Percentiles rank a stretch among this genome's conserved stretches.
These are phyloP conservation scores for Vigna unguiculata DNA, from an alignment of 306 rosid species.

Conservation along the genomic window DNA sequence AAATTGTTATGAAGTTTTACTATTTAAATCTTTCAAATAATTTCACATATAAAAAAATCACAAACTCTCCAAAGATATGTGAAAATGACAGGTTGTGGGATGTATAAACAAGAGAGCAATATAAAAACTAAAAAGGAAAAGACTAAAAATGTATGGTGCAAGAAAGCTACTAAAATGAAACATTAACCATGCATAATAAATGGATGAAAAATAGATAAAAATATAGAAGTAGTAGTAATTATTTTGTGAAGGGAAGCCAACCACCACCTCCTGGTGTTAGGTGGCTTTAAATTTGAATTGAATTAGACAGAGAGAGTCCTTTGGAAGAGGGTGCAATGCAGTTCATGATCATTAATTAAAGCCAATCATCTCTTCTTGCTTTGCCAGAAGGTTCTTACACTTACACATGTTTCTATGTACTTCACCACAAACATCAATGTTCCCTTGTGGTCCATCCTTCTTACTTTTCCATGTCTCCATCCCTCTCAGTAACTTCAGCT, in stretches of 20 bases:
- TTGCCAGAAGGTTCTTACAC: background rate
- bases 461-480: background rate
- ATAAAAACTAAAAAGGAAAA: background rate
- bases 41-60: no score
- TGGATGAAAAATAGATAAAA: background rate
- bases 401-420: background rate
- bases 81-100: background rate
- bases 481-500: background rate
- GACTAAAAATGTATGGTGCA: background rate
- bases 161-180: background rate
- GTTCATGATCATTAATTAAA: background rate
- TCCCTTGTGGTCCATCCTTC: background rate
- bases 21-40: no score
- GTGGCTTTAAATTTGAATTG: slow-evolving; percentile 38
- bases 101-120: background rate
- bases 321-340: slow-evolving; percentile 5
- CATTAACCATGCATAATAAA: background rate
- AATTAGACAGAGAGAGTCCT: slow-evolving; percentile 2
- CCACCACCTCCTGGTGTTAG: slow-evolving; percentile 33
- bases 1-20: no score
- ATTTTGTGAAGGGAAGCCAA: slow-evolving; percentile 15
- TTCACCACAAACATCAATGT: background rate
- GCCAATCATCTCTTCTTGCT: slow-evolving; percentile 34
- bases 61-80: background rate
- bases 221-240: no score